These are phyloP conservation scores for Cercospora zeae-maydis DNA, from an alignment of 2,329 filamentous ascomycete genomes.

Conservation along the genomic window DNA sequence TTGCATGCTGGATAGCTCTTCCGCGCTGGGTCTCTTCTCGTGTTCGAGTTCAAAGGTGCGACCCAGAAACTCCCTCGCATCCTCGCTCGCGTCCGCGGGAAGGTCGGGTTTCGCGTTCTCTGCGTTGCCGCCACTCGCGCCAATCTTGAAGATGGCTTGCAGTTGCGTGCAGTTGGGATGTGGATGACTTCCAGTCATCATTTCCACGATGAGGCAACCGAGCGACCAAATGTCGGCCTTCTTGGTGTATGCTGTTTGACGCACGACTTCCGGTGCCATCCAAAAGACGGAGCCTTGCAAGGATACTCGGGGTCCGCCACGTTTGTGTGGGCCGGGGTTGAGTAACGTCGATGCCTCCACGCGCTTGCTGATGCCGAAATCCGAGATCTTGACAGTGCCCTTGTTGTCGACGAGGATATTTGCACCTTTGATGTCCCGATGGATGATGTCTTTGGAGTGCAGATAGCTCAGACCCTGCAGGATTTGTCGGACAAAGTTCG, in stretches of 20 bases:
- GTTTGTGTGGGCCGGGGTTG: conserved; percentile 42
- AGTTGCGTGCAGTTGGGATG: conserved; percentile 97
- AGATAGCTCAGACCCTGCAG: conserved; percentile 88
- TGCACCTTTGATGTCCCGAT: conserved; percentile 97
- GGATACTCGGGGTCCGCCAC: conserved; percentile 64
- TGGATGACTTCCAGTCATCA: conserved; percentile 96
- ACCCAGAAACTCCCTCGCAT: conserved; percentile 76
- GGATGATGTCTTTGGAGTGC: conserved; percentile 92
- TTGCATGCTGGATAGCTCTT: conserved; percentile 78
- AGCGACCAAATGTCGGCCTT: conserved; percentile 99
- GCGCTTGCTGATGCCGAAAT: conserved; percentile 98
- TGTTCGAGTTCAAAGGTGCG: conserved; percentile 96
- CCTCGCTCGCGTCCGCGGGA: conserved; percentile 78
- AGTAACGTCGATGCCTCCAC: conserved; percentile 87
- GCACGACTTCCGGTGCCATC: conserved; percentile 99
- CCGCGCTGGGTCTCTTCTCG: conserved; percentile 84
- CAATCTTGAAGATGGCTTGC: conserved; percentile 97
- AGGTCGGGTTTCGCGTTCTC: conserved; percentile 75
- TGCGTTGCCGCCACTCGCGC: conserved; percentile 59
- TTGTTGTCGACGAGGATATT: conserved; percentile 99
- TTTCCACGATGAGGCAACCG: conserved; percentile 94
- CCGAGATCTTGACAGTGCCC: conserved; percentile 97
- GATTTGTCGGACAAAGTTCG: conserved; percentile 96
- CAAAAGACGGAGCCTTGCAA: conserved; percentile 97
- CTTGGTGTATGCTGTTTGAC: conserved; percentile 94